Evolutionary conservation across 352 stramenopile genomes (phyloP).

Genomic region (Globisporangium spinosum): DNA sequence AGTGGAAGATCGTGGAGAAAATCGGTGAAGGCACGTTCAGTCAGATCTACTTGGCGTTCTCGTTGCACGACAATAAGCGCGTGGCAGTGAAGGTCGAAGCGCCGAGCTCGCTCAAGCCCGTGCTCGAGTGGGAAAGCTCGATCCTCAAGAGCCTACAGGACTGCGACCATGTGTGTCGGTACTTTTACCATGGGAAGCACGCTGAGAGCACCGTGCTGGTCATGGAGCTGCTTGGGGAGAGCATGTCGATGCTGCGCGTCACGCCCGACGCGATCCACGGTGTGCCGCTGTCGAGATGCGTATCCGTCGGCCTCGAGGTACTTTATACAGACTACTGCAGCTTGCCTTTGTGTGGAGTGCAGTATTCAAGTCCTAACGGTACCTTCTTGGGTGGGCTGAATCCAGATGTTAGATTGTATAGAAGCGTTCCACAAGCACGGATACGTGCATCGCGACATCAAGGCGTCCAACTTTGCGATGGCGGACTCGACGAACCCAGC

Average conservation of each 20-base stretch:
- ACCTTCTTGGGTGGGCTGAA: background rate
- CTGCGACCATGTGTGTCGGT: conserved; percentile 77
- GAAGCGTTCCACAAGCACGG: conserved; percentile 83
- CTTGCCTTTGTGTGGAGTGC: background rate
- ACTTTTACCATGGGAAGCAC: conserved; percentile 85
- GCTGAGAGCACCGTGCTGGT: conserved; percentile 84
- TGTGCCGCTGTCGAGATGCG: conserved; percentile 64
- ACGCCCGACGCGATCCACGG: conserved; percentile 77
- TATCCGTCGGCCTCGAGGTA: conserved; percentile 66
- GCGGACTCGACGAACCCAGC: conserved; percentile 35
- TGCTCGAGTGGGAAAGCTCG: conserved; percentile 86
- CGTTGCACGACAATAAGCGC: conserved; percentile 63
- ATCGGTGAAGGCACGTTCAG: conserved; percentile 89
- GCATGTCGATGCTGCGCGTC: conserved; percentile 86
- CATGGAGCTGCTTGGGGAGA: conserved; percentile 86
- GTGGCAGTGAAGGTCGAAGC: conserved; percentile 87
- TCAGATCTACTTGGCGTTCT: conserved; percentile 87
- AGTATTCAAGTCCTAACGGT: background rate
- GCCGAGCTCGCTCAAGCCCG: conserved; percentile 80
- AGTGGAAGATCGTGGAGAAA: conserved; percentile 86
- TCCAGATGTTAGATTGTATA: conserved; percentile 83
- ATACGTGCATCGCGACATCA: conserved; percentile 88
- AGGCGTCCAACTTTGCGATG: conserved; percentile 87
- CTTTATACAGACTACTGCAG: background rate
- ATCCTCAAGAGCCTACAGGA: conserved; percentile 86